Evolutionary conservation across 2,329 filamentous ascomycete species (phyloP).

Genomic region (Onygenales sp.): DNA sequence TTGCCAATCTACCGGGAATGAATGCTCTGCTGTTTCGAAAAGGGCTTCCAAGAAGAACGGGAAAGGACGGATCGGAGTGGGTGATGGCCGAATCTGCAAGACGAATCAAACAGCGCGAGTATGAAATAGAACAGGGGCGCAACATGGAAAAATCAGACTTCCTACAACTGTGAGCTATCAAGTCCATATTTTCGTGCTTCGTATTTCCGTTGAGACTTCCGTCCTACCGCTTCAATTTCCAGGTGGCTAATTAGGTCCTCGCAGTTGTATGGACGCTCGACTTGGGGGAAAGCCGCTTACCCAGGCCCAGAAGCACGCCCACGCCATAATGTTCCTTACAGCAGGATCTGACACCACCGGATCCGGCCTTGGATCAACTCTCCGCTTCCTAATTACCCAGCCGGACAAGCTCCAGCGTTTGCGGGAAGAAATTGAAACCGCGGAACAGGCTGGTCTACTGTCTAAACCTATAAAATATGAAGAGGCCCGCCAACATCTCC

Average conservation of each 20-base stretch:
- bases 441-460: conserved; percentile 4
- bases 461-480: conserved; percentile 12
- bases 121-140: background rate
- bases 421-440: conserved; percentile 16
- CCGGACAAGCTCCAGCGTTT: conserved; percentile 7
- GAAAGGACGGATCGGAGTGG: conserved; percentile 27
- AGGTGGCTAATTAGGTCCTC: background rate
- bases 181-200: background rate
- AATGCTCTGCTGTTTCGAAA: conserved; percentile 18
- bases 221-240: background rate
- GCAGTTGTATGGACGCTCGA: conserved; percentile 24
- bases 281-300: conserved; percentile 20
- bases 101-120: conserved; percentile 21
- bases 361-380: conserved; percentile 22
- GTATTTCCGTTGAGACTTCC: background rate
- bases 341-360: conserved; percentile 27
- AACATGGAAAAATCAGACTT: conserved; percentile 20
- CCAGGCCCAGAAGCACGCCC: conserved; percentile 23
- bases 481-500: conserved; percentile 19
- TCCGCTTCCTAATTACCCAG: conserved; percentile 19
- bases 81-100: conserved; percentile 28
- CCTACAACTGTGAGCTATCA: conserved; percentile 22
- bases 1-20: conserved; percentile 17
- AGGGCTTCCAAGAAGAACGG: conserved; percentile 19
- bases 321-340: conserved; percentile 29